Evolutionary conservation across 352 stramenopile genomes (phyloP), one percentile per base, ranked within the genome.

Genomic region (Phytophthora meadii): DNA sequence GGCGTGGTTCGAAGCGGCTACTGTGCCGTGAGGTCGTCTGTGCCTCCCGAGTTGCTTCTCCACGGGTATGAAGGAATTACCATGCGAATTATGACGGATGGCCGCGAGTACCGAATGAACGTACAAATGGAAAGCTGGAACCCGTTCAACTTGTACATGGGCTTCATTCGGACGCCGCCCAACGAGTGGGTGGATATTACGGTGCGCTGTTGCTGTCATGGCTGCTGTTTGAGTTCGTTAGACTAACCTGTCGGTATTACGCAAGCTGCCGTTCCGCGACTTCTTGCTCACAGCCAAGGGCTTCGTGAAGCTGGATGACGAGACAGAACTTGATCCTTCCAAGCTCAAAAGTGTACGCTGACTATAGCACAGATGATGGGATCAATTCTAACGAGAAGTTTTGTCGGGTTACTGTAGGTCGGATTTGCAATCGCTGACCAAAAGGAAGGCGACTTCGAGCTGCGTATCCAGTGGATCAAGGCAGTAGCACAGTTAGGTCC

Each of bases 101-200:
- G 88, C 11, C 84, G 88, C 47, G 80, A 92, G 73, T 95, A 93
- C 53, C 85, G 88, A 53, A 72, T 95, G 74, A 95, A 95, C 49
- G 74, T 84, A 37, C 88, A 95, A 70, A 89, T 92, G 74, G 84
- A 93, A 49, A 84, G 88, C 17, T 95, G 88, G 88, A 95, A 95
- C 60, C 88, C 88, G 8, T 83, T 94, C 34, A 92, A 95, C 53
- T 66, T 95, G 65, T 90, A 93, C 73, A 94, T 95, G 82, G 88
- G 88, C 1, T 95, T 95, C 52, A 90, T 95, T 36, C 82, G 80
- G 2, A 90, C 88, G 14, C 88, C 85, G 3, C 65, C 84, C 11
- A 92, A 93, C 51, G 50, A 95, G 59, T 95, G 88, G 88, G 85
- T 95, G 7, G 85, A 94, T 52, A 76, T 94, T 49, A 81, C 89